These are phyloP conservation scores for Colletotrichum neosansevieriae DNA, from an alignment of 2,329 filamentous ascomycete genomes.

Conservation along the genomic window DNA sequence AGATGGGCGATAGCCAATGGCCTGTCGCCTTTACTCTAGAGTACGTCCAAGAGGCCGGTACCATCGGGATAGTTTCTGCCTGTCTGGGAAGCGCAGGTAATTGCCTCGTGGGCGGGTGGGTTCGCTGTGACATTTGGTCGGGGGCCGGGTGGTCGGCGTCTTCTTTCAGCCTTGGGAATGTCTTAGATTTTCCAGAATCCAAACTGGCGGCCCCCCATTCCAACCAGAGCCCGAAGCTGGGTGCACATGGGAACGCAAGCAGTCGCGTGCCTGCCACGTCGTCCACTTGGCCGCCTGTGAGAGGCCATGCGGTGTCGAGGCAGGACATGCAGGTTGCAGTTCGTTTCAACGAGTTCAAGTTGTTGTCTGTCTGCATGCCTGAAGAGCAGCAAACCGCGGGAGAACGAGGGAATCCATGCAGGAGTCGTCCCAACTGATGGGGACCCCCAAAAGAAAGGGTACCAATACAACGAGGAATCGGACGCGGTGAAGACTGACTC, in stretches of 20 bases:
- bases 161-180: constrained; percentile 10
- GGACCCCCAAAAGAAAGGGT: neutral
- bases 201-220: constrained; percentile 6
- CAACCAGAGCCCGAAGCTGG: constrained; percentile 20
- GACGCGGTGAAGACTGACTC: neutral
- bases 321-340: neutral
- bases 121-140: constrained; percentile 27
- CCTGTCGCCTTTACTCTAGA: constrained; percentile 2
- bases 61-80: constrained; percentile 14
- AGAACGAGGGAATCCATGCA: neutral
- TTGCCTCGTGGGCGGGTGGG: constrained; percentile 34
- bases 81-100: constrained; percentile 22
- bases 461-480: neutral
- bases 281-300: constrained; percentile 48
- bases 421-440: neutral
- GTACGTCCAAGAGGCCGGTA: constrained; percentile 24
- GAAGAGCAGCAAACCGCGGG: neutral
- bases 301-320: constrained; percentile 41
- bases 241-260: constrained; percentile 23
- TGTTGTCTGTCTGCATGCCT: neutral
- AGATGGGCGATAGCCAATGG: constrained; percentile 21
- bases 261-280: constrained; percentile 41
- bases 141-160: constrained; percentile 5
- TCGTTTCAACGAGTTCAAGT: constrained; percentile 3
- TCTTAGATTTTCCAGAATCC: constrained; percentile 28